These are phyloP conservation scores for Colletotrichum falcatum DNA, from an alignment of 2,329 filamentous ascomycete genomes.

Conservation along the genomic window DNA sequence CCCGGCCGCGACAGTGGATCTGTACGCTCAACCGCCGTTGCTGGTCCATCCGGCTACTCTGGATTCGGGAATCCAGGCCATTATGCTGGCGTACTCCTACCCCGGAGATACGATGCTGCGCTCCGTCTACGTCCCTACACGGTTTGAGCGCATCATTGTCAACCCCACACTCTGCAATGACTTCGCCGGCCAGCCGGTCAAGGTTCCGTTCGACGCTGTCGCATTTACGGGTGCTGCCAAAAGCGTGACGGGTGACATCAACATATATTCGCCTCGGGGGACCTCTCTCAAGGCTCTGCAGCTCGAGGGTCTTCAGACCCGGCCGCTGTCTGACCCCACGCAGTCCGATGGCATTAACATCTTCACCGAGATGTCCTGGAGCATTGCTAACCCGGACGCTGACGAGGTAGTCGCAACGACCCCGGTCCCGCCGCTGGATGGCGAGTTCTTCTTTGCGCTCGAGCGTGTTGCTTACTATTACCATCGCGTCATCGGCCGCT, in stretches of 20 bases:
- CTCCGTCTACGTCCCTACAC: background rate
- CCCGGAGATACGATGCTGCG: background rate
- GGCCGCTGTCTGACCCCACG: slow-evolving; percentile 5
- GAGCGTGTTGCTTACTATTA: slow-evolving; percentile 26
- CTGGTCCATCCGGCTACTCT: background rate
- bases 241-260: background rate
- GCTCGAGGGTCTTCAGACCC: slow-evolving; percentile 13
- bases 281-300: rapidly evolving
- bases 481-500: too few species aligned
- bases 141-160: slow-evolving; percentile 2
- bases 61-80: background rate
- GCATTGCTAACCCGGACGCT: too few species aligned
- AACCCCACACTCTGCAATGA: too few species aligned
- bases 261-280: background rate
- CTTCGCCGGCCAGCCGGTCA: too few species aligned
- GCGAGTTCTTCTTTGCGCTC: too few species aligned
- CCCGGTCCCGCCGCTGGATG: too few species aligned
- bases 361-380: too few species aligned
- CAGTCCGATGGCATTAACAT: slow-evolving; percentile 1
- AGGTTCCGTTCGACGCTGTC: background rate
- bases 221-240: background rate
- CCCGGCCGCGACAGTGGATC: too few species aligned
- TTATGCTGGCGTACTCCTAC: background rate
- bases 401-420: slow-evolving; percentile 18
- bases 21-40: too few species aligned